Base-by-base conservation (phyloP, 805 yeast species). In the Sugiyamaella lignohabitans region DNA sequence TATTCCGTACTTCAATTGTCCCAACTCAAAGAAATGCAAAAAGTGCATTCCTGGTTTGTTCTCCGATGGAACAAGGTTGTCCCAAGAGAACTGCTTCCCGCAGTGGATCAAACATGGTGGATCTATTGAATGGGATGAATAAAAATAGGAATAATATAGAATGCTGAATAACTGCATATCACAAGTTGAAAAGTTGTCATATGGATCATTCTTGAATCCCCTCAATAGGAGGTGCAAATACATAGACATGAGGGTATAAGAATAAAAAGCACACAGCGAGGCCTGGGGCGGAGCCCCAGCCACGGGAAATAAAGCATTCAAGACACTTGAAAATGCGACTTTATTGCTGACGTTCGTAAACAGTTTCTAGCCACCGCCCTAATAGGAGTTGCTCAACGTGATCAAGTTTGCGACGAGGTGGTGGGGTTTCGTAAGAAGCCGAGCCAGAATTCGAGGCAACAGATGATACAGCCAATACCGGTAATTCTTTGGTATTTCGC, bases 1-100 rank as follows among this genome's bases (percentile, higher is more conserved):
- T 61, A 75, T 89, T 0, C 76, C 83, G 0, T 68, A 87, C 44
- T 81, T 76, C 24, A 96, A 89, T 64, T 89, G 97, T 68, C 96
- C 96, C 0, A 63, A 65, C 11, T 82, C 82, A 57, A 70, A 83
- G n/a, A 67, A 67, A 42, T 79, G 84, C 50, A 48, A 20, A n/a
- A 69, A 68, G 3, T 84, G 91, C 56, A 54, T 52, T 21, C 64
- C 72, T 2, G 93, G 83, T 0, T 60, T 67, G 38, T 82, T 84
- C 61, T 69, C 79, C 6, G 65, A 66, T n/a, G 79, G 77, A 66
- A 62, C 62, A 1, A 71, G 74, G 51, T 63, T 83, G 51, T 59
- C 69, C n/a, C 76, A 73, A 45, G 89, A 87, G 58, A 84, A 86
- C 57, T 87, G 95, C 62, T 68, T 82, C 67, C 75, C 80, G 0